Conservation (phyloP, 2,329 filamentous ascomycete genomes). For the Fusarium nisikadoi region DNA sequence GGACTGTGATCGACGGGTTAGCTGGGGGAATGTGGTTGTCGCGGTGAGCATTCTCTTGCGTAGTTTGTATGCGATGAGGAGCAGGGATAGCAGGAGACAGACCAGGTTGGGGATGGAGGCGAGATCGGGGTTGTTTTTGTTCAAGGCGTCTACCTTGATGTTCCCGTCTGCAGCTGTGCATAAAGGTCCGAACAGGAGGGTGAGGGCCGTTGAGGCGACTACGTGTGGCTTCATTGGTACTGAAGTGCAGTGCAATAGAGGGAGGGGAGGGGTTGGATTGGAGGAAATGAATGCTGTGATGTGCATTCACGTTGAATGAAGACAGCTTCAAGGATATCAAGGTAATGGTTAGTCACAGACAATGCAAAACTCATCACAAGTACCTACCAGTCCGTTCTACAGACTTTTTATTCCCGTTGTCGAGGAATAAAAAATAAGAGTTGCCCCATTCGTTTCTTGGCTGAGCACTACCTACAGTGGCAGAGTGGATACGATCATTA, state of each 20-base stretch:
- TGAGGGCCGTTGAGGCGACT: constrained; percentile 1
- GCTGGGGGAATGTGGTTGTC: background rate
- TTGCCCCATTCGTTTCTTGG: constrained; percentile 9
- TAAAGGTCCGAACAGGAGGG: constrained; percentile 5
- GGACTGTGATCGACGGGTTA: constrained; percentile 23
- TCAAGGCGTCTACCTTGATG: constrained; percentile 12
- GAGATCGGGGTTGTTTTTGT: constrained; percentile 12
- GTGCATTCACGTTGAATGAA: background rate
- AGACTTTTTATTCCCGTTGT: background rate
- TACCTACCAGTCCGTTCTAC: background rate
- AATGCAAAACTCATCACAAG: background rate
- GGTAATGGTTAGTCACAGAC: background rate
- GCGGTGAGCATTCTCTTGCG: background rate
- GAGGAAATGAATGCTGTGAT: no score
- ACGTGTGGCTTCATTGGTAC: constrained; percentile 4
- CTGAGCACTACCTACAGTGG: background rate
- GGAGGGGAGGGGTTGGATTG: background rate
- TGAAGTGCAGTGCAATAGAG: background rate
- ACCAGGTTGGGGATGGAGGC: constrained; percentile 33
- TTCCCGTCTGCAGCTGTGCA: constrained; percentile 18
- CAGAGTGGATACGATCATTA: background rate
- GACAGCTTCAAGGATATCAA: background rate
- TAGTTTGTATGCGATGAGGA: background rate
- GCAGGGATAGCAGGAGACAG: constrained; percentile 18
- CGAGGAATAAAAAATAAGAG: background rate